Percentiles rank a stretch among this genome's conserved stretches.
Evolutionary conservation across 2,329 filamentous ascomycete species (phyloP).

Genomic region (Ceratocystis cubensis): DNA sequence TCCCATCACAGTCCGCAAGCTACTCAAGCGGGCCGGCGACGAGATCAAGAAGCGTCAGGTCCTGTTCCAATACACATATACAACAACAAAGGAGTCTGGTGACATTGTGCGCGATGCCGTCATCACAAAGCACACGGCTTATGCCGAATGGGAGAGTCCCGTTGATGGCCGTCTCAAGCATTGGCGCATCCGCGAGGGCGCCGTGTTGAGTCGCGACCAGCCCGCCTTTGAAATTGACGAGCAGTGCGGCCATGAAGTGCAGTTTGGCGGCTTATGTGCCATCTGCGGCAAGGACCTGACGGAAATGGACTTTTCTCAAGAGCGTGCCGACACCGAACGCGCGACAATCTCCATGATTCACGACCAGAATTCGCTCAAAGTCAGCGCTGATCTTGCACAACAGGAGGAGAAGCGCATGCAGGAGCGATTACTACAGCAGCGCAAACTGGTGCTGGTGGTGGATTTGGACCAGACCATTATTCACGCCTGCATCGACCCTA

Average conservation of each 20-base stretch:
- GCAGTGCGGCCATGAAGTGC: slow-evolving; percentile 78
- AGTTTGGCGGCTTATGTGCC: slow-evolving; percentile 81
- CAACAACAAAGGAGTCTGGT: slow-evolving; percentile 62
- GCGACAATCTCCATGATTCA: slow-evolving; percentile 93
- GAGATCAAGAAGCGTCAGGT: slow-evolving; percentile 61
- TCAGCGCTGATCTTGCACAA: slow-evolving; percentile 69
- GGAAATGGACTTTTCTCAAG: slow-evolving; percentile 70
- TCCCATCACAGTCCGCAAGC: slow-evolving; percentile 80
- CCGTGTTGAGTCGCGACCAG: slow-evolving; percentile 47
- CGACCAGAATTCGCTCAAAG: slow-evolving; percentile 73
- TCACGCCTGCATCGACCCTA: slow-evolving; percentile 93
- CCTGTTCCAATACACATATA: slow-evolving; percentile 79
- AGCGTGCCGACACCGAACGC: slow-evolving; percentile 64
- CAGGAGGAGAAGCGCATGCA: slow-evolving; percentile 79
- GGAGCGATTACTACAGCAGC: slow-evolving; percentile 61
- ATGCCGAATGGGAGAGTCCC: slow-evolving; percentile 68
- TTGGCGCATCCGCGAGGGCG: slow-evolving; percentile 63
- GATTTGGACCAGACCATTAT: slow-evolving; percentile 98
- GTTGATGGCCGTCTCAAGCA: slow-evolving; percentile 64
- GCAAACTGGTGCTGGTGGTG: slow-evolving; percentile 85
- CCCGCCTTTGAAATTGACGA: slow-evolving; percentile 69
- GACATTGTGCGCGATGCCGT: slow-evolving; percentile 48
- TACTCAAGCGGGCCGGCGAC: slow-evolving; percentile 66
- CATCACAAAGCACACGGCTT: slow-evolving; percentile 56
- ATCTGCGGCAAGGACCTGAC: slow-evolving; percentile 96